These are phyloP conservation scores for Exophiala spinifera DNA, from an alignment of 2,329 filamentous ascomycete species.

Conservation along the genomic window DNA sequence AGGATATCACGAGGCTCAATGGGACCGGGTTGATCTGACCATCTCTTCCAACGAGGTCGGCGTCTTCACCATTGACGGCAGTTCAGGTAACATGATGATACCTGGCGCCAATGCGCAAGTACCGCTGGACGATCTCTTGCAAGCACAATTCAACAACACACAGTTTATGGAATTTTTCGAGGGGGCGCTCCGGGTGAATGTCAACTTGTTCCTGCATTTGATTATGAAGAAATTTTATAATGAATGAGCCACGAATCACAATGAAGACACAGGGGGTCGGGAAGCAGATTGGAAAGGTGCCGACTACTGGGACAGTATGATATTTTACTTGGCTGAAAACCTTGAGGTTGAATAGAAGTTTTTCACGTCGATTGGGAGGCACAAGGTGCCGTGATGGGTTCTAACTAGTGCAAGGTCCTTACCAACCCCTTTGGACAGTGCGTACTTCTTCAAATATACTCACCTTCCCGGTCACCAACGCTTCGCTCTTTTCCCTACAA, in stretches of 20 bases:
- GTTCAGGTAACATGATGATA: slow-evolving; percentile 88
- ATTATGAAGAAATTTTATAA: slow-evolving; percentile 98
- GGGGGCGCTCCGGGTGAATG: slow-evolving; percentile 79
- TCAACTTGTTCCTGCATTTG: slow-evolving; percentile 93
- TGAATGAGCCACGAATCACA: slow-evolving; percentile 33
- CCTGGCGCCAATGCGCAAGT: slow-evolving; percentile 86
- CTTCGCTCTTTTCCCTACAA: no score
- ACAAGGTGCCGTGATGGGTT: no score
- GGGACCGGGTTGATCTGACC: slow-evolving; percentile 89
- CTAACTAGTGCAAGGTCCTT: no score
- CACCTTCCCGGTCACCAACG: no score
- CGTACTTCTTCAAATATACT: no score
- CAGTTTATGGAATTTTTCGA: slow-evolving; percentile 96
- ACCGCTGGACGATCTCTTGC: slow-evolving; percentile 86
- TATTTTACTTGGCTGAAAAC: no score
- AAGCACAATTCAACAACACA: slow-evolving; percentile 95
- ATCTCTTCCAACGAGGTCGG: slow-evolving; percentile 93
- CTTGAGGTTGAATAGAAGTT: no score
- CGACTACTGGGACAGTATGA: no score
- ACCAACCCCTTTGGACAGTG: no score
- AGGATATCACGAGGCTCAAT: slow-evolving; percentile 76
- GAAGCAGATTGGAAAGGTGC: slow-evolving; percentile 5
- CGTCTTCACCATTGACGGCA: slow-evolving; percentile 88
- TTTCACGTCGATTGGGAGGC: no score
- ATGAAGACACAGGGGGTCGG: slow-evolving; percentile 2